phyloP scores from a whole-genome alignment of 495 filamentous ascomycete genomes.

The Lasiosphaeria hispida region DNA sequence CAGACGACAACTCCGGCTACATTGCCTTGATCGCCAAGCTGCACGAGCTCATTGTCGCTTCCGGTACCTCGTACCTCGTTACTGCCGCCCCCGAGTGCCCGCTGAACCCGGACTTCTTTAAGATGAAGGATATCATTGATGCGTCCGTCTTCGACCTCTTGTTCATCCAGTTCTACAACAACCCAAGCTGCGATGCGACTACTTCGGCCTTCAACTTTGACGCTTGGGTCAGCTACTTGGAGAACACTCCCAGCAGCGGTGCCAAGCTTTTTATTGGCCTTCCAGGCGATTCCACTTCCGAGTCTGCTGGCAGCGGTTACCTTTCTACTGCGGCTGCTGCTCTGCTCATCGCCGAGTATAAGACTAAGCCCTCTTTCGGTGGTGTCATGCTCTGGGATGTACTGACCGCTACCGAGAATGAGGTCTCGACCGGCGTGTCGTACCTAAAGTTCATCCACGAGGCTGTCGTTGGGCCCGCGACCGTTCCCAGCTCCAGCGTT shows the following conservation, averaged over 20 bases:
- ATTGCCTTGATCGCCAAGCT: slow-evolving; percentile 50
- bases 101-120: slow-evolving; percentile 49
- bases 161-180: slow-evolving; percentile 77
- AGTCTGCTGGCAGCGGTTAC: slow-evolving; percentile 30
- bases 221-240: slow-evolving; percentile 58
- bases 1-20: slow-evolving; percentile 30
- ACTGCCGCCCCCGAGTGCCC: slow-evolving; percentile 69
- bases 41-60: slow-evolving; percentile 44
- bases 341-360: slow-evolving; percentile 32
- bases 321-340: slow-evolving; percentile 21
- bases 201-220: slow-evolving; percentile 58
- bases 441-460: slow-evolving; percentile 33
- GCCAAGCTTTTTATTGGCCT: slow-evolving; percentile 65
- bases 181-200: slow-evolving; percentile 53
- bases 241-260: slow-evolving; percentile 50
- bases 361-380: slow-evolving; percentile 35
- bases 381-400: slow-evolving; percentile 45
- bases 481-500: not conserved
- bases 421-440: slow-evolving; percentile 14
- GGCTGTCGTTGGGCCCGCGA: slow-evolving; percentile 12
- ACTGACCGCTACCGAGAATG: slow-evolving; percentile 26
- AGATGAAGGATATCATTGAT: slow-evolving; percentile 53
- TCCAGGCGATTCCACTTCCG: slow-evolving; percentile 47
- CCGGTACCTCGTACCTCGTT: slow-evolving; percentile 45
- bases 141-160: slow-evolving; percentile 57